Evolutionary conservation across 2,329 filamentous ascomycete species (phyloP).

Genomic region (Aspergillus niger): DNA sequence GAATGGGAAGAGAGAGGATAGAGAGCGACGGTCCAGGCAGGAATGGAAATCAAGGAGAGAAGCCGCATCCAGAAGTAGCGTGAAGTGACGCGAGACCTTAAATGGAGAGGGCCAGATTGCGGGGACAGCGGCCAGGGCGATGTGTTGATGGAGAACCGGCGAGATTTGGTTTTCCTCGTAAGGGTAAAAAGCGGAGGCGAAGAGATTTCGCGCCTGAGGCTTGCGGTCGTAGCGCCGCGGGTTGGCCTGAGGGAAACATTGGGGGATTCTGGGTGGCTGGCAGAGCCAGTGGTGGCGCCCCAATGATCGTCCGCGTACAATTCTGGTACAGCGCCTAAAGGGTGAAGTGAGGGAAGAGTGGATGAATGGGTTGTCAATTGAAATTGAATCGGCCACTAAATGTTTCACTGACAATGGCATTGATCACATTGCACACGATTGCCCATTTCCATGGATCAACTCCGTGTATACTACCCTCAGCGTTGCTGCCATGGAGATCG

Average conservation of each 20-base stretch:
- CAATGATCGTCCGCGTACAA: conserved; percentile 16
- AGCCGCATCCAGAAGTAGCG: conserved; percentile 12
- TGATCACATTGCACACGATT: neutral
- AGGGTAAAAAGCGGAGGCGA: conserved; percentile 27
- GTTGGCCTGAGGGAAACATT: neutral
- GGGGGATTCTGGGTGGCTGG: conserved; percentile 2
- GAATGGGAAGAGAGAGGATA: conserved; percentile 3
- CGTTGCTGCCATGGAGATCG: neutral
- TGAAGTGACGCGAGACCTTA: conserved; percentile 16
- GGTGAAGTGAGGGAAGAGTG: neutral
- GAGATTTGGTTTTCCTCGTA: conserved; percentile 28
- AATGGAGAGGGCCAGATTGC: conserved; percentile 20
- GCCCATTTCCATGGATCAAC: neutral
- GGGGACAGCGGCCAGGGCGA: conserved; percentile 20
- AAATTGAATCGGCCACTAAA: too few relatives aligned
- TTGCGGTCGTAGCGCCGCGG: conserved; percentile 4
- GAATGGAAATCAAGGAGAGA: neutral
- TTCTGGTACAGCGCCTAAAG: conserved; percentile 12
- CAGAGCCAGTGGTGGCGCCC: neutral
- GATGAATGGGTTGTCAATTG: neutral
- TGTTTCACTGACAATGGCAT: neutral
- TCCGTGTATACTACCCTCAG: neutral
- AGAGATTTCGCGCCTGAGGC: conserved; percentile 24
- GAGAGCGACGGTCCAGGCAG: conserved; percentile 14
- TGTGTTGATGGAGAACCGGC: conserved; percentile 28